These are phyloP conservation scores for Kwoniella dendrophila DNA, from an alignment of 768 basidiomycete genomes.

Conservation along the genomic window DNA sequence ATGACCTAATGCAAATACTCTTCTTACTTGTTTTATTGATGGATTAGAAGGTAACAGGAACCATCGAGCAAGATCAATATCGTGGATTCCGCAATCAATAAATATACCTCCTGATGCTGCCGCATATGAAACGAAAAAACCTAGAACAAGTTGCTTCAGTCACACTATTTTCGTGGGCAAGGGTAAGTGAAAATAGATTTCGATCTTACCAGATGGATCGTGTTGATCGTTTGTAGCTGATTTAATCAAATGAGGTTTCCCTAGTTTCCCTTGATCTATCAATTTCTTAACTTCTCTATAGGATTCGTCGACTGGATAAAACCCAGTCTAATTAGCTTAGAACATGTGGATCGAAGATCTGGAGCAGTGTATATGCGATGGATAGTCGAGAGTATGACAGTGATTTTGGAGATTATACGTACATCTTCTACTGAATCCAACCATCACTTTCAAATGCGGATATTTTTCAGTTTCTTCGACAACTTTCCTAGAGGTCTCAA, in stretches of 20 bases:
- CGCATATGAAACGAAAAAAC: conserved; percentile 35
- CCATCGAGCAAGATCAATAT: conserved; percentile 37
- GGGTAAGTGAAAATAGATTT: not conserved
- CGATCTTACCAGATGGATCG: conserved; percentile 23
- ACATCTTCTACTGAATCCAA: conserved; percentile 38
- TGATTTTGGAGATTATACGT: conserved; percentile 1
- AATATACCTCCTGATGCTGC: conserved; percentile 32
- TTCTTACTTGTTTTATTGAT: conserved; percentile 24
- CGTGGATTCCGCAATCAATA: conserved; percentile 35
- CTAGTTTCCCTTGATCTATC: conserved; percentile 25
- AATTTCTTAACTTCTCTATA: conserved; percentile 20
- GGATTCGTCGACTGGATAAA: conserved; percentile 30
- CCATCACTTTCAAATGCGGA: conserved; percentile 30
- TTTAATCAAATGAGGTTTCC: conserved; percentile 31
- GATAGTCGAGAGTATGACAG: not conserved
- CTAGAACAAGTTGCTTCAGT: too few species aligned
- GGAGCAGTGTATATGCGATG: not conserved
- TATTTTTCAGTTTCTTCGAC: conserved; percentile 23
- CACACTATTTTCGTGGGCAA: too few species aligned
- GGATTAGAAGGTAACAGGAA: conserved; percentile 11
- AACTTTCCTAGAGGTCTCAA: conserved; percentile 20
- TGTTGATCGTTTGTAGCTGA: conserved; percentile 30
- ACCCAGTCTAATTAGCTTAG: too few species aligned
- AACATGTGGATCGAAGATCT: too few species aligned
- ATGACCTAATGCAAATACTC: conserved; percentile 29